phyloP scores from a whole-genome alignment of 2,329 filamentous ascomycete genomes.

The Colletotrichum eleusines region DNA sequence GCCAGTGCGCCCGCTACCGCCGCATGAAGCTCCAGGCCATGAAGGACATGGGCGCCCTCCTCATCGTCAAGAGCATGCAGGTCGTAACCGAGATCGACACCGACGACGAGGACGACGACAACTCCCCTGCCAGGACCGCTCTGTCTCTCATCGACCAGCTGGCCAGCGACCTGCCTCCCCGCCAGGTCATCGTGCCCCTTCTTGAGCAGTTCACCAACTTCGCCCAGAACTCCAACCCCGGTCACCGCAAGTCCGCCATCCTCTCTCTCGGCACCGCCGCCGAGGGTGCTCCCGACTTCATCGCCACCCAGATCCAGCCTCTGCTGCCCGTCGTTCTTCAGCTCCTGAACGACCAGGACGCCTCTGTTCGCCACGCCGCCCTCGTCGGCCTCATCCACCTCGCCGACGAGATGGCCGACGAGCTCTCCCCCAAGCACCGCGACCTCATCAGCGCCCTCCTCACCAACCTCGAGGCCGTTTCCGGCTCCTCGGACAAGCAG shows the following conservation, averaged over 20 bases:
- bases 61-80: slow-evolving; percentile 88
- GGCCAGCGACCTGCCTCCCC: slow-evolving; percentile 87
- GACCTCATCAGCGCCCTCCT: slow-evolving; percentile 86
- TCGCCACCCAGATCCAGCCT: slow-evolving; percentile 88
- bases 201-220: slow-evolving; percentile 88
- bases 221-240: slow-evolving; percentile 78
- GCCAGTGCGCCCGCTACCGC: slow-evolving; percentile 90
- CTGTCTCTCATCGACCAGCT: slow-evolving; percentile 91
- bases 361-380: slow-evolving; percentile 86
- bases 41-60: slow-evolving; percentile 83
- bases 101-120: slow-evolving; percentile 79
- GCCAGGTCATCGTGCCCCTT: slow-evolving; percentile 92
- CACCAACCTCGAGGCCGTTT: slow-evolving; percentile 88
- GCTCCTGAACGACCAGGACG: slow-evolving; percentile 86
- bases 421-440: slow-evolving; percentile 87
- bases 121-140: slow-evolving; percentile 86
- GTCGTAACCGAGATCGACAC: slow-evolving; percentile 91
- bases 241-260: slow-evolving; percentile 90
- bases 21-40: slow-evolving; percentile 96
- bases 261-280: slow-evolving; percentile 93
- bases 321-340: slow-evolving; percentile 88
- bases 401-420: slow-evolving; percentile 92
- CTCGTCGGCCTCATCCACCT: slow-evolving; percentile 89
- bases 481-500: slow-evolving; percentile 76
- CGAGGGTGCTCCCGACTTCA: slow-evolving; percentile 97